phyloP scores from a whole-genome alignment of 2,329 filamentous ascomycete species.

The Myriosclerotinia curreyana region DNA sequence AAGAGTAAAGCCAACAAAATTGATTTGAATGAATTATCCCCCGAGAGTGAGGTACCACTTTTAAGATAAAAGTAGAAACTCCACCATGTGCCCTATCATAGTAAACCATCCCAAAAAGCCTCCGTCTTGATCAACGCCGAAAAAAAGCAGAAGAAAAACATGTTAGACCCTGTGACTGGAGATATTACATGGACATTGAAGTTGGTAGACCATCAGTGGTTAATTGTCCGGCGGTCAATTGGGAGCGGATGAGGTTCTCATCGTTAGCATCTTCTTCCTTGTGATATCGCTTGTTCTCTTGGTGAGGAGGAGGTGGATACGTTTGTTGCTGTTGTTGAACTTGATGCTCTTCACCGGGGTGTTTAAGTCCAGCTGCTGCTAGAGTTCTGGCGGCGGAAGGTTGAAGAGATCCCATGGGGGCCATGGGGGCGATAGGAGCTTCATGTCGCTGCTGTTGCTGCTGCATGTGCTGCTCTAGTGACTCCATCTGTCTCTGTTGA shows the following conservation, averaged over 20 bases:
- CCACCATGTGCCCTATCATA: constrained; percentile 12
- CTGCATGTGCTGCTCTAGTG: constrained; percentile 29
- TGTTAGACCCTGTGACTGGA: neutral
- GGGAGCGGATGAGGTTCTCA: constrained; percentile 53
- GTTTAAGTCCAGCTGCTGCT: constrained; percentile 39
- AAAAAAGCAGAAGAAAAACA: constrained; percentile 18
- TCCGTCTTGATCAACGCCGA: constrained; percentile 18
- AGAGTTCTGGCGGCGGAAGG: constrained; percentile 39
- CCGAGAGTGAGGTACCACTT: constrained; percentile 5
- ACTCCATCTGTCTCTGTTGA: constrained; percentile 34
- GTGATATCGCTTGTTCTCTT: constrained; percentile 35
- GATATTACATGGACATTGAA: constrained; percentile 29
- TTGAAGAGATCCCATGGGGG: constrained; percentile 40
- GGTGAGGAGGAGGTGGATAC: constrained; percentile 8
- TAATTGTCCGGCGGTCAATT: constrained; percentile 44
- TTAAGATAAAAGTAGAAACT: constrained; percentile 15
- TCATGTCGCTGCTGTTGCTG: constrained; percentile 24
- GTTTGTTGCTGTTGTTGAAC: constrained; percentile 28
- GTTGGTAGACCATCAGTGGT: constrained; percentile 39
- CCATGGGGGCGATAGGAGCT: constrained; percentile 39
- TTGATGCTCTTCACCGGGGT: constrained; percentile 29
- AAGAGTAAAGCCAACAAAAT: neutral
- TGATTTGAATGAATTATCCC: constrained; percentile 7
- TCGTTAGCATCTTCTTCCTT: constrained; percentile 46
- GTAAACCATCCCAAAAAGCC: constrained; percentile 9